These are phyloP conservation scores for Debaryomyces psychrophilus DNA, from an alignment of 1,139 yeast species.

Conservation along the genomic window DNA sequence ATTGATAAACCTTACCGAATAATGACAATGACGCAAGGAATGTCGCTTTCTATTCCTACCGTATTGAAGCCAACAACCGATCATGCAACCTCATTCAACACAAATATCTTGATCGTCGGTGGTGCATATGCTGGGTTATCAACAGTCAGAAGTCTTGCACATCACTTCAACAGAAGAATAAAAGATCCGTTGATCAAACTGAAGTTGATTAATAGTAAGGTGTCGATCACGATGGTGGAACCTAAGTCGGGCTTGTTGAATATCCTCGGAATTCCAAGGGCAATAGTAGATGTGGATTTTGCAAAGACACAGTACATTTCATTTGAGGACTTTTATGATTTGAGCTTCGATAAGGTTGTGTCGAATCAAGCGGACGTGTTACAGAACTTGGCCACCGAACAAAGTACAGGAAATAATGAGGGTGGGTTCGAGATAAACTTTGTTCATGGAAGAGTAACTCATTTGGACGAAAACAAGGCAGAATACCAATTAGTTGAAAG, in stretches of 20 bases:
- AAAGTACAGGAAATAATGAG: constrained; percentile 7
- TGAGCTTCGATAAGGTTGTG: constrained; percentile 27
- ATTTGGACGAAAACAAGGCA: constrained; percentile 23
- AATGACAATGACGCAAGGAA: constrained; percentile 1
- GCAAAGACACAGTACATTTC: constrained; percentile 44
- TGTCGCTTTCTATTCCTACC: constrained; percentile 8
- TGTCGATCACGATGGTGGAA: constrained; percentile 39
- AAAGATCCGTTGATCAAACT: constrained; percentile 4
- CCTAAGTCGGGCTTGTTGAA: constrained; percentile 51
- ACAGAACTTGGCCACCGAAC: background rate
- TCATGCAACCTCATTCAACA: constrained; percentile 13
- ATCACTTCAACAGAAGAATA: constrained; percentile 21
- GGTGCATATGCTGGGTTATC: constrained; percentile 57
- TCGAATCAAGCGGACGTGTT: constrained; percentile 19
- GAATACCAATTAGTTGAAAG: constrained; percentile 18
- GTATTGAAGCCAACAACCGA: constrained; percentile 3
- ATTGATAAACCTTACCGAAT: background rate
- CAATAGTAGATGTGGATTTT: constrained; percentile 42
- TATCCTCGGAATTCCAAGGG: constrained; percentile 46
- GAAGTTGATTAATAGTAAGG: constrained; percentile 8
- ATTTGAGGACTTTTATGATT: constrained; percentile 25
- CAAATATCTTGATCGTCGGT: constrained; percentile 51
- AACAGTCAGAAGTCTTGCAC: constrained; percentile 40
- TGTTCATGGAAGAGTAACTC: constrained; percentile 36
- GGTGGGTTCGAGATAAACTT: constrained; percentile 25